Percentiles rank a stretch among this genome's conserved stretches.
These are phyloP conservation scores for Saraca asoca DNA, from an alignment of 331 rosid species.

Conservation along the genomic window DNA sequence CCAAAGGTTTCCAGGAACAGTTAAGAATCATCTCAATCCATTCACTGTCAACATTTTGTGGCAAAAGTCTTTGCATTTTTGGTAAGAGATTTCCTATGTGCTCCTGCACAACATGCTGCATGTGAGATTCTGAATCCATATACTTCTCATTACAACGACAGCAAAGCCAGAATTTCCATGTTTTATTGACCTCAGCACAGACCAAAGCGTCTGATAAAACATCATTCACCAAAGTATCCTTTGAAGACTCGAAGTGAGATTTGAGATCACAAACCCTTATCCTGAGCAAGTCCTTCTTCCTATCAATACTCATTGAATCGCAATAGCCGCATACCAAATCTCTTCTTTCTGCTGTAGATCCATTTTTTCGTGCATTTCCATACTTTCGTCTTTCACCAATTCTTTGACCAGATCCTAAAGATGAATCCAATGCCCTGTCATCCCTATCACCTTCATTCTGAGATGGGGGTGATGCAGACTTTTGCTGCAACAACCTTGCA, in stretches of 20 bases:
- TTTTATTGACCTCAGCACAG: slow-evolving; percentile 60
- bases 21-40: slow-evolving; percentile 82
- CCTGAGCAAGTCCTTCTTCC: slow-evolving; percentile 74
- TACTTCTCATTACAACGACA: slow-evolving; percentile 65
- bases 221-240: slow-evolving; percentile 62
- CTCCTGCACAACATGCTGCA: slow-evolving; percentile 80
- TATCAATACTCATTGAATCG: slow-evolving; percentile 62
- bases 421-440: slow-evolving; percentile 57
- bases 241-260: slow-evolving; percentile 62
- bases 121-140: slow-evolving; percentile 59
- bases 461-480: slow-evolving; percentile 58
- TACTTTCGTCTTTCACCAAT: slow-evolving; percentile 64
- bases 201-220: slow-evolving; percentile 68
- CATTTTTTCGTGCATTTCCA: slow-evolving; percentile 57
- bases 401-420: slow-evolving; percentile 62
- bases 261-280: slow-evolving; percentile 62
- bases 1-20: slow-evolving; percentile 85
- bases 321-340: slow-evolving; percentile 70
- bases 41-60: slow-evolving; percentile 72
- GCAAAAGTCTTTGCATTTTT: slow-evolving; percentile 72
- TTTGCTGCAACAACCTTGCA: slow-evolving; percentile 81
- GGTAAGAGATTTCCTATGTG: slow-evolving; percentile 77
- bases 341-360: slow-evolving; percentile 70
- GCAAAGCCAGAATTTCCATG: slow-evolving; percentile 90
- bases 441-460: slow-evolving; percentile 56